phyloP scores from a whole-genome alignment of 345 rosid genomes.

The Pistacia atlantica region DNA sequence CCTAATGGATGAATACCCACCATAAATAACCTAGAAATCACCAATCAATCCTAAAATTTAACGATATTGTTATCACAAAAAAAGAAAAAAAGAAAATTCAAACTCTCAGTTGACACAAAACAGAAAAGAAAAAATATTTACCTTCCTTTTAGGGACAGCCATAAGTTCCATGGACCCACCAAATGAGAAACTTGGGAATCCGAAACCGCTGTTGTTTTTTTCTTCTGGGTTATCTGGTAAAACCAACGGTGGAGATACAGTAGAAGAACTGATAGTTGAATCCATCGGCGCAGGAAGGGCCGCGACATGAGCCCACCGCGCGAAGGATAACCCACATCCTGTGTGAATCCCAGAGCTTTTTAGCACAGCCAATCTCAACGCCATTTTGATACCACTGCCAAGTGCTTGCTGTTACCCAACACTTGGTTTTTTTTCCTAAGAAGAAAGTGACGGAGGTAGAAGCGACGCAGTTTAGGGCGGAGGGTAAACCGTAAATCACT shows the following conservation, averaged over 20 bases:
- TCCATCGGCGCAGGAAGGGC: constrained; percentile 50
- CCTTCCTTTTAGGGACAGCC: constrained; percentile 95
- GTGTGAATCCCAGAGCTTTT: constrained; percentile 37
- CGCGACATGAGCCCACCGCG: constrained; percentile 43
- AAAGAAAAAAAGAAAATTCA: neutral
- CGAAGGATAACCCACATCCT: constrained; percentile 22
- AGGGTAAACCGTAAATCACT: no score
- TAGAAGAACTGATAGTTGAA: constrained; percentile 29
- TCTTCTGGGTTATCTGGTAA: constrained; percentile 45
- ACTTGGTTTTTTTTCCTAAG: no score
- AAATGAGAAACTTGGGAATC: constrained; percentile 45
- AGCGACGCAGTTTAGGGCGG: no score
- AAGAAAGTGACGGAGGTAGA: no score
- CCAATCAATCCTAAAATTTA: neutral
- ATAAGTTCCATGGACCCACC: constrained; percentile 83
- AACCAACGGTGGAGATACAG: constrained; percentile 31
- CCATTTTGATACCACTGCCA: constrained; percentile 36
- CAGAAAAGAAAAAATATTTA: neutral
- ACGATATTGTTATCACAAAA: neutral
- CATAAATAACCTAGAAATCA: neutral
- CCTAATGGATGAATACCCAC: neutral
- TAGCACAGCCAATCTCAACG: constrained; percentile 49
- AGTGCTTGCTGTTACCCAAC: neutral
- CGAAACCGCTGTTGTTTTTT: constrained; percentile 27
- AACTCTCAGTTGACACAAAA: neutral